Conservation (phyloP, 148 eudicot genomes). For the Rhododendron mucronatum region DNA sequence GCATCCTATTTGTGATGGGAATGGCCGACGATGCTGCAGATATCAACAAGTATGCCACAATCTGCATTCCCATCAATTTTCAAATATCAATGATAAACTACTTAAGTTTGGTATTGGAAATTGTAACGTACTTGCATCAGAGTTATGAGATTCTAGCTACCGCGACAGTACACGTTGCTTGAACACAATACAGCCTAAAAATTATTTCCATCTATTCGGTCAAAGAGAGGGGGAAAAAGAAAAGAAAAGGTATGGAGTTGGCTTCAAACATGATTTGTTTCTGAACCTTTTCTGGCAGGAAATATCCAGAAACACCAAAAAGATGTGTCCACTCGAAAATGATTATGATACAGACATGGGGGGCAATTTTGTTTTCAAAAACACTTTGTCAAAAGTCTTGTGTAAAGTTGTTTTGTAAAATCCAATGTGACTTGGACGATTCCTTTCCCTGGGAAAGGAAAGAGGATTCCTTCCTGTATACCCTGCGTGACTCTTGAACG, state of each 20-base stretch:
- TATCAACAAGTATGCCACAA: slow-evolving; percentile 59
- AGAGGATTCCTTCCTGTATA: neutral
- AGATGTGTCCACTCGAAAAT: neutral
- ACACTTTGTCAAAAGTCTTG: neutral
- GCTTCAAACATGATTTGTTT: neutral
- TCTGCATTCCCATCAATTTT: slow-evolving; percentile 32
- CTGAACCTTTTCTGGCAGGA: neutral
- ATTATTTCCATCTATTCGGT: neutral
- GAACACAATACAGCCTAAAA: neutral
- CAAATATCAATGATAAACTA: neutral
- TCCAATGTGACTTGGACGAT: neutral
- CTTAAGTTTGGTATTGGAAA: neutral
- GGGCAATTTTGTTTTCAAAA: neutral
- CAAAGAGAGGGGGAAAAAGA: neutral
- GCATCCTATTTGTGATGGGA: slow-evolving; percentile 71
- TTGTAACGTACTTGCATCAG: neutral
- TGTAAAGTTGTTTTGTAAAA: neutral
- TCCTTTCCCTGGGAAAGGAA: neutral
- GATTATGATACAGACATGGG: neutral
- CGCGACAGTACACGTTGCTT: neutral
- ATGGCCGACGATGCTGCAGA: slow-evolving; percentile 82
- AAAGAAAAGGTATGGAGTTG: neutral
- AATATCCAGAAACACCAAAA: neutral
- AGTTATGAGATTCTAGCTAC: neutral
- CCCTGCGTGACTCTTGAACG: neutral